Base-by-base conservation (phyloP, 1,284 basidiomycete genomes). In the Pholiota adiposa region DNA sequence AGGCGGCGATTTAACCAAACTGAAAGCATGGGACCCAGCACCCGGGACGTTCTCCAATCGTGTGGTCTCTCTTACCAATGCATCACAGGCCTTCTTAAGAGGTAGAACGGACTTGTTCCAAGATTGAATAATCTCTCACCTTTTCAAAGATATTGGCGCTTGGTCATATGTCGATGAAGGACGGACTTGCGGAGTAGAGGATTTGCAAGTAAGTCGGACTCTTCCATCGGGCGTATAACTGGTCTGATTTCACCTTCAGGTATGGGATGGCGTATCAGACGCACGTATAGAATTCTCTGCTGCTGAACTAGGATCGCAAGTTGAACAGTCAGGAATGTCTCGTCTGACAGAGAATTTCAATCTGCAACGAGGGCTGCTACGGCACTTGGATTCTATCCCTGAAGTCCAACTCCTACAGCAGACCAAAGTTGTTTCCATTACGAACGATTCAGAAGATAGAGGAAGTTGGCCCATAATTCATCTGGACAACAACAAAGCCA, bases 261-360 rank as follows among this genome's bases (percentile, higher is more conserved):
- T 97, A 21, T 98, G 94, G 94, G 93, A 96, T 68, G 93, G 94
- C 0, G 62, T 95, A 33, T 92, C 92, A 2, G 86, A 89, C 67
- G 88, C 93, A n/a, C 81, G 91, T 16, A 89, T 95, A 56, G 76
- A 79, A 3, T 95, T 95, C 70, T 80, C 82, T 48, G 79, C 87
- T 0, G 77, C 83, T 2, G 85, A 89, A 58, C 61, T 84, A 51
- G 68, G 73, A 48, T 55, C 76, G 54, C 72, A 62, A 31, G 48
- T 59, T 29, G 53, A 72, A 18, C 60, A 73, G 57, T 69, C 74
- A n/a, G 75, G 85, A 58, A 92, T 97, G 87, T 88, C 94, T 7
- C 84, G 85, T 40, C 80, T 97, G 70, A 93, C 90, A 0, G 96
- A 98, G 73, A 97, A 96, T 70, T 79, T 95, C 48, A 97, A 97